Evolutionary conservation across 1,139 yeast genomes (phyloP).

Genomic region (Kodamaea arcana): DNA sequence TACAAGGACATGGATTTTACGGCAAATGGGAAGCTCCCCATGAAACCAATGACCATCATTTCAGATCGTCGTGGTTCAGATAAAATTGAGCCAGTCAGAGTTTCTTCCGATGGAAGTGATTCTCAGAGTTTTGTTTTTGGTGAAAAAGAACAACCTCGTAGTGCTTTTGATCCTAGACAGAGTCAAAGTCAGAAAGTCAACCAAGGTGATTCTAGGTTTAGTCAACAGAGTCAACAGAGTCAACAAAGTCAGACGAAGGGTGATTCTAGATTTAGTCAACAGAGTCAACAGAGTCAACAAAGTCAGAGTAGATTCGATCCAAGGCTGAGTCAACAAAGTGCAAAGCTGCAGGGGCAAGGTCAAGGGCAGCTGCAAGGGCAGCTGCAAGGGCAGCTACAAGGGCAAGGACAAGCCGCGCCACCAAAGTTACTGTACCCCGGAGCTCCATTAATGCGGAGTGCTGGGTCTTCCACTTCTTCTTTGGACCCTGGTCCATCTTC

Average conservation of each 20-base stretch:
- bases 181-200: too few species aligned
- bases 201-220: too few species aligned
- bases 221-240: background rate
- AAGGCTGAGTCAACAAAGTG: background rate
- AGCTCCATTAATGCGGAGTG: too few species aligned
- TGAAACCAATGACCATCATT: slow-evolving; percentile 38
- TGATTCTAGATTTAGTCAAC: background rate
- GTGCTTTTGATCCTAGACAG: background rate
- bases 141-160: slow-evolving; percentile 1
- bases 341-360: too few species aligned
- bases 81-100: background rate
- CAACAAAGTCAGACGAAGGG: too few species aligned
- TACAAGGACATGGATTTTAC: slow-evolving; percentile 42
- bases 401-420: slow-evolving; percentile 10
- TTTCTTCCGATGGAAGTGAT: slow-evolving; percentile 13
- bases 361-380: too few species aligned
- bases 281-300: too few species aligned
- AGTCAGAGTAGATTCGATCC: background rate
- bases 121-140: slow-evolving; percentile 32
- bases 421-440: slow-evolving; percentile 19
- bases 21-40: slow-evolving; percentile 40
- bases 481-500: slow-evolving; percentile 21
- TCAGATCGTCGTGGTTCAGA: slow-evolving; percentile 3
- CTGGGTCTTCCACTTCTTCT: background rate
- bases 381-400: too few species aligned